These are phyloP conservation scores for Falciphora oryzae DNA, from an alignment of 2,329 filamentous ascomycete genomes.

Conservation along the genomic window DNA sequence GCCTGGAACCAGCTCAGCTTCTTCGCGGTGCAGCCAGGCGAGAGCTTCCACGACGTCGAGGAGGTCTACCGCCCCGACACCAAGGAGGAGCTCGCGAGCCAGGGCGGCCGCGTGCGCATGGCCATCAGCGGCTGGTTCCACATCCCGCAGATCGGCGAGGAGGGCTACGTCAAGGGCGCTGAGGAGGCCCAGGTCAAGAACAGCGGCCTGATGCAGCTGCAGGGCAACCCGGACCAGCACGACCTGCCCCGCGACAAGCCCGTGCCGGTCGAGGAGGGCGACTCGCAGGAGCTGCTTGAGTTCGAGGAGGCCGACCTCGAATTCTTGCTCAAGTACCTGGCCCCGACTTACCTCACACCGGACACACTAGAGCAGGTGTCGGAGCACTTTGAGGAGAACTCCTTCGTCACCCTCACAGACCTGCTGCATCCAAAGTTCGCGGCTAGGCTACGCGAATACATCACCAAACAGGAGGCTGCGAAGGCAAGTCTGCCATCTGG, in stretches of 20 bases:
- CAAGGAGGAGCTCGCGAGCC: constrained; percentile 53
- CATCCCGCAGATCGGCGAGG: constrained; percentile 90
- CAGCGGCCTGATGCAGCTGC: constrained; percentile 87
- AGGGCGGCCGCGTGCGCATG: constrained; percentile 82
- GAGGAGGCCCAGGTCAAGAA: constrained; percentile 85
- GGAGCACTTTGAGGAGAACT: constrained; percentile 75
- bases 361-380: constrained; percentile 81
- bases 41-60: constrained; percentile 98
- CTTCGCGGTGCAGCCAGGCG: constrained; percentile 96
- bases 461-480: constrained; percentile 58
- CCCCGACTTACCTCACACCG: constrained; percentile 84
- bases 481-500: constrained; percentile 31
- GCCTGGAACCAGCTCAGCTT: constrained; percentile 98
- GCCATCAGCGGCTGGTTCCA: constrained; percentile 99
- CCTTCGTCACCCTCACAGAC: constrained; percentile 65
- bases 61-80: constrained; percentile 77
- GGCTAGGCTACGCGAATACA: constrained; percentile 61
- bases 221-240: constrained; percentile 85
- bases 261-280: constrained; percentile 33
- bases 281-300: constrained; percentile 36
- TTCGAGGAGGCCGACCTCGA: constrained; percentile 77
- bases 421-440: constrained; percentile 78
- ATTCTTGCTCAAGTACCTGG: constrained; percentile 85
- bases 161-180: constrained; percentile 80
- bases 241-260: constrained; percentile 68